Conservation (phyloP, 305 asterid species). For the Rubia balearica region DNA sequence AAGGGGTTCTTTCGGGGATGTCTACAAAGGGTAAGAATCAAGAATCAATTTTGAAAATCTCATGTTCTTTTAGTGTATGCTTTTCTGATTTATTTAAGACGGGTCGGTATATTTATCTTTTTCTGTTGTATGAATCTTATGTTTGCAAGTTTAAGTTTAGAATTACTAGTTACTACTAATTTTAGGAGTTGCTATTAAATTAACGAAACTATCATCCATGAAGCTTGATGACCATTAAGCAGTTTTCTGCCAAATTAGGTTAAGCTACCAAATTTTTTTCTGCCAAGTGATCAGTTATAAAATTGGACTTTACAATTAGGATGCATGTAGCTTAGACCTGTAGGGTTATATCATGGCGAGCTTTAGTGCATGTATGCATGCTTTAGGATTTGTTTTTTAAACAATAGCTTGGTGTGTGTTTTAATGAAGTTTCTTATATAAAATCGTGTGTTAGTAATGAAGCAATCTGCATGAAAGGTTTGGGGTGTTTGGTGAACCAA, state of each 20-base stretch:
- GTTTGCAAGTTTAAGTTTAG: background rate
- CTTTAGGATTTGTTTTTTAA: background rate
- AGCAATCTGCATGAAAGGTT: background rate
- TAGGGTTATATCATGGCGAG: background rate
- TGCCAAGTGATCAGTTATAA: background rate
- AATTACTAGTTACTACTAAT: background rate
- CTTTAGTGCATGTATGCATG: slow-evolving; percentile 11
- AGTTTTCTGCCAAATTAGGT: background rate
- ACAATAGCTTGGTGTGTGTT: background rate
- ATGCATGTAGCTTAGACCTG: background rate
- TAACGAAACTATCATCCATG: background rate
- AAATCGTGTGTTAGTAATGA: slow-evolving; percentile 4
- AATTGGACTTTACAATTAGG: background rate
- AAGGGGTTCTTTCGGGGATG: slow-evolving; percentile 93
- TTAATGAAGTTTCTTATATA: background rate
- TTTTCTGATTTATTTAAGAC: background rate
- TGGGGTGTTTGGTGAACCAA: background rate
- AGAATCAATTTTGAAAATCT: slow-evolving; percentile 15
- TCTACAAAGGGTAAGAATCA: slow-evolving; percentile 71
- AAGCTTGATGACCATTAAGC: background rate
- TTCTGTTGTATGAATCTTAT: slow-evolving; percentile 1
- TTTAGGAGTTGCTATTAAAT: background rate
- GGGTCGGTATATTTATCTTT: background rate
- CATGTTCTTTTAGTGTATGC: background rate
- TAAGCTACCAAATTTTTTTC: background rate